Evolutionary conservation across 306 rosid species (phyloP).

Genomic region (Begonia peltatifolia): DNA sequence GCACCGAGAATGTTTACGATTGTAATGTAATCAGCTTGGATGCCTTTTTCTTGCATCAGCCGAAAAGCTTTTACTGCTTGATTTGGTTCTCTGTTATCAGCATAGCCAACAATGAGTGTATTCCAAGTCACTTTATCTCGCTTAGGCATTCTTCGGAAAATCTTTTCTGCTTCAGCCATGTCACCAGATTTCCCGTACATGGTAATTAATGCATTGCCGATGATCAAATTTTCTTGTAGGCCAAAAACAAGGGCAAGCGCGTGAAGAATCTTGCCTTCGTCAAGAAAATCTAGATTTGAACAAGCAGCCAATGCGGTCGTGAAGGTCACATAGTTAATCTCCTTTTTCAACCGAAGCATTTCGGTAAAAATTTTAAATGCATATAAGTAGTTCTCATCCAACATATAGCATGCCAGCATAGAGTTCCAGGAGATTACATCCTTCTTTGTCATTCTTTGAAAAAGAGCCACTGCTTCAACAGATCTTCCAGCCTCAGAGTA

Average conservation of each 20-base stretch:
- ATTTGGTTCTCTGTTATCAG: conserved; percentile 51
- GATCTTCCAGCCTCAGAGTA: conserved; percentile 56
- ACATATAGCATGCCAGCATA: conserved; percentile 63
- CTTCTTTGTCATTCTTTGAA: conserved; percentile 53
- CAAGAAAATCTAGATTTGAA: conserved; percentile 29
- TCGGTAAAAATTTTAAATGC: conserved; percentile 41
- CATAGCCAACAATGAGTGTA: conserved; percentile 62
- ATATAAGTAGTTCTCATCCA: conserved; percentile 27
- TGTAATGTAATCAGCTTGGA: conserved; percentile 53
- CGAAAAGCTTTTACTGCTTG: conserved; percentile 51
- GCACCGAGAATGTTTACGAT: conserved; percentile 51
- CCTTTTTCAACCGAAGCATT: conserved; percentile 35
- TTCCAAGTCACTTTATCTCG: conserved; percentile 86
- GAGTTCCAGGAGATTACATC: conserved; percentile 91
- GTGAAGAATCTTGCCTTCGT: conserved; percentile 53
- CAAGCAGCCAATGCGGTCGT: conserved; percentile 71
- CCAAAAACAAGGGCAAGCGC: conserved; percentile 40
- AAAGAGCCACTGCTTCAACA: conserved; percentile 48
- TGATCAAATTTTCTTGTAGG: conserved; percentile 34
- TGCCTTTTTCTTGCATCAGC: conserved; percentile 46
- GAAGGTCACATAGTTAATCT: conserved; percentile 43
- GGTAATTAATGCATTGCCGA: conserved; percentile 64
- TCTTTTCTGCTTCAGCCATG: conserved; percentile 34
- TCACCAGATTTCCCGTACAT: conserved; percentile 62
- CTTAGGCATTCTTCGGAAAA: conserved; percentile 36